Base-by-base conservation (phyloP, 352 stramenopile genomes). In the Thraustochytrium striatum region DNA sequence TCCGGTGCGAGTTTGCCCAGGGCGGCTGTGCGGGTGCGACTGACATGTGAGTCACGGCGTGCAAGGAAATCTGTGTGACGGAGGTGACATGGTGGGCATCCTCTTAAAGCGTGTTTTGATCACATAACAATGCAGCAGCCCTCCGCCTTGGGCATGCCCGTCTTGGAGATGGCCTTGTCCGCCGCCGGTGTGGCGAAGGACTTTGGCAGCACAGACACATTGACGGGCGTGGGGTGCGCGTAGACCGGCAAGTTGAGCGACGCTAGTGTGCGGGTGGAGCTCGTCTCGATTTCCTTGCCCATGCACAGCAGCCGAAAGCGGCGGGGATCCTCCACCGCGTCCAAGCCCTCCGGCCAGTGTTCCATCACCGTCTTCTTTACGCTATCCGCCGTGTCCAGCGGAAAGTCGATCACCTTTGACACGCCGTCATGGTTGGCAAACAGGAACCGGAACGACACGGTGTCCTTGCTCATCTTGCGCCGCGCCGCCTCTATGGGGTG, bases 341-440 rank as follows among this genome's bases (percentile, higher is more conserved):
- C 65, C 5, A 75, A 5, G 0, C 36, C 19, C 13, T 36, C 41
- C 28, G 65, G 65, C 65, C 65, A 75, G 65, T 61, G 58, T 13
- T 58, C 65, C 41, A 75, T 30, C 25, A 75, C n/a, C 25, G 21
- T 50, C 13, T 61, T 28, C 50, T 75, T 75, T 8, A 75, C 65
- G 32, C 50, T 38, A 39, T 75, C 65, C 65, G 43, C 30, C 19
- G 65, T 72, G 35, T 75, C 65, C 52, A 75, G 11, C 13, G 13
- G 19, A 32, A 75, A 75, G 32, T 75, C 65, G 41, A 75, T 25
- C 1, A 61, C 68, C 65, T 61, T 38, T 16, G 43, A 75, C 43
- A 75, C 65, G 43, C 65, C 65, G 30, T 75, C 65, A 75, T 75
- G 25, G 50, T 75, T 75, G 41, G 65, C 65, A 41, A 75, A 75